Percentiles rank a stretch among this genome's conserved stretches.
Conservation (phyloP, 768 basidiomycete species). For the Lentinus tigrinus region DNA sequence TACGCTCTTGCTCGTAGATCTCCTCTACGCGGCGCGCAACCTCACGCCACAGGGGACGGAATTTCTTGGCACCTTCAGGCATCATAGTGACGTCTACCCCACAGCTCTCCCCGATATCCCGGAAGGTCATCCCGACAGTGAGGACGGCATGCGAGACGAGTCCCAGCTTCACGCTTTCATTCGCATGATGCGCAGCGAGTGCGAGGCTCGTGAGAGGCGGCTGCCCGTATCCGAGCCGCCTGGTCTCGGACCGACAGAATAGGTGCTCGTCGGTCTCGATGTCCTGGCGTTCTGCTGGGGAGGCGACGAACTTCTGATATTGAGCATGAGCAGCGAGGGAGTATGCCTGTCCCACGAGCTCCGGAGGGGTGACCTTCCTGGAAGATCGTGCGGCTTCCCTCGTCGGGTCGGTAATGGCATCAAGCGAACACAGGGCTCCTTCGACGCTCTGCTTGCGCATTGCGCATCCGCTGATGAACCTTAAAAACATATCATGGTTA, state of each 20-base stretch:
- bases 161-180: background rate
- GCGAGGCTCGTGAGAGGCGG: background rate
- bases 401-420: background rate
- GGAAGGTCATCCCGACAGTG: background rate
- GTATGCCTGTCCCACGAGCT: background rate
- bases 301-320: background rate
- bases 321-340: background rate
- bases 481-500: background rate
- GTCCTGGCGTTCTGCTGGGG: background rate
- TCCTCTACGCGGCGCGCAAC: background rate
- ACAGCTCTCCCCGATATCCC: background rate
- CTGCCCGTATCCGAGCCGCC: background rate
- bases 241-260: background rate
- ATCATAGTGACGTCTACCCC: background rate
- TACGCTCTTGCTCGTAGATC: background rate
- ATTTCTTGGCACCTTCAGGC: background rate
- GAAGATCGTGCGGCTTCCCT: background rate
- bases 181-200: background rate
- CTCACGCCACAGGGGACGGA: background rate
- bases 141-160: background rate
- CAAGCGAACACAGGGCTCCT: constrained; percentile 4
- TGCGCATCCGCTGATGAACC: constrained; percentile 8
- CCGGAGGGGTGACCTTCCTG: background rate
- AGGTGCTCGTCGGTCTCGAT: background rate
- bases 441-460: background rate